These are phyloP conservation scores for Leishmania gerbilli DNA, from an alignment of 208 protist genomes.

Conservation along the genomic window DNA sequence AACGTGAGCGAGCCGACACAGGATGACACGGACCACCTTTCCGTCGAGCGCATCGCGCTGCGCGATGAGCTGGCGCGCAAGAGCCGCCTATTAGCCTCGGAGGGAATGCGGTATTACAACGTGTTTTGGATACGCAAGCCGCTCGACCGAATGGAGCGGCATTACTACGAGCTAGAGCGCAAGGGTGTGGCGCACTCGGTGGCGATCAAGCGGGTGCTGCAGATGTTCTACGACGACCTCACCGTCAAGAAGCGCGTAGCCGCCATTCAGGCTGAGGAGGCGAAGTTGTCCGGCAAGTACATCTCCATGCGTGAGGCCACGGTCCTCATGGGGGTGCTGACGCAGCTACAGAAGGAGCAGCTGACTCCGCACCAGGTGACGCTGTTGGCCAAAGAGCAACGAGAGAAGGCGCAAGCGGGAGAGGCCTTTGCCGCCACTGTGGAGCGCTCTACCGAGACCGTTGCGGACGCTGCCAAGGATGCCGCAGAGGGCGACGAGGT, in stretches of 20 bases:
- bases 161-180: constrained; percentile 82
- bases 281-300: constrained; percentile 86
- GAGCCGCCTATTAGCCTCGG: constrained; percentile 81
- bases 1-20: constrained; percentile 80
- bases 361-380: constrained; percentile 86
- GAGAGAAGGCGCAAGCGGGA: constrained; percentile 33
- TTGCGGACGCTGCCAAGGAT: constrained; percentile 1
- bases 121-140: constrained; percentile 93
- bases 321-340: constrained; percentile 82
- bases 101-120: constrained; percentile 94
- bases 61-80: constrained; percentile 83
- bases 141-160: constrained; percentile 90
- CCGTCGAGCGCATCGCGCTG: constrained; percentile 65
- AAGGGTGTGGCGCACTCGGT: constrained; percentile 69
- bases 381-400: constrained; percentile 61
- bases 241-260: constrained; percentile 84
- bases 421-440: constrained; percentile 50
- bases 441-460: constrained; percentile 17
- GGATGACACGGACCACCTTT: constrained; percentile 58
- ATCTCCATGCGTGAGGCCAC: constrained; percentile 92
- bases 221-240: constrained; percentile 80
- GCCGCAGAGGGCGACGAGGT: constrained; percentile 11
- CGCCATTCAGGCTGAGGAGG: constrained; percentile 89
- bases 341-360: constrained; percentile 84
- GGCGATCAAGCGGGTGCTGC: constrained; percentile 80